These are phyloP conservation scores for Hericium rajendrae DNA, from an alignment of 768 basidiomycete species.

Conservation along the genomic window DNA sequence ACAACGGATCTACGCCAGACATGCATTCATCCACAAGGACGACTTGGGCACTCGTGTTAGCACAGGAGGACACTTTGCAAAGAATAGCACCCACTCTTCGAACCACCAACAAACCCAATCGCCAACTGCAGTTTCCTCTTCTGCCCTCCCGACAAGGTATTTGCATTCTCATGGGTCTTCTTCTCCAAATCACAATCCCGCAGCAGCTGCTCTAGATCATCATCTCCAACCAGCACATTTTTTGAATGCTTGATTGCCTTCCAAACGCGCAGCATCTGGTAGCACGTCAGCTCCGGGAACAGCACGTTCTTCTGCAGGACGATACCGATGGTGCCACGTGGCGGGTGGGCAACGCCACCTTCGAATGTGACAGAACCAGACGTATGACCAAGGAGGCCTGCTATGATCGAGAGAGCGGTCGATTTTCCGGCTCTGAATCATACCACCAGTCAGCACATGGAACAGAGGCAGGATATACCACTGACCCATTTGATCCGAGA, in stretches of 20 bases:
- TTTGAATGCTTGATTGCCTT: slow-evolving; percentile 44
- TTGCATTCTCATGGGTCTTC: slow-evolving; percentile 59
- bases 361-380: slow-evolving; percentile 48
- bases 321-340: slow-evolving; percentile 62
- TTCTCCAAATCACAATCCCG: slow-evolving; percentile 63
- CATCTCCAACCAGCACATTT: slow-evolving; percentile 35
- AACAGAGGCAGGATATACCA: not conserved
- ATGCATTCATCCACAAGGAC: slow-evolving; percentile 37
- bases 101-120: slow-evolving; percentile 68
- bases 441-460: not conserved
- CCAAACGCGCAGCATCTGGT: slow-evolving; percentile 69
- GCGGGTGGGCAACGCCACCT: slow-evolving; percentile 41
- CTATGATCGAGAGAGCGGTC: slow-evolving; percentile 59
- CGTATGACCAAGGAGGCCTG: slow-evolving; percentile 48
- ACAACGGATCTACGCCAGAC: slow-evolving; percentile 75
- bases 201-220: slow-evolving; percentile 56
- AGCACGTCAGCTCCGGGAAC: slow-evolving; percentile 65
- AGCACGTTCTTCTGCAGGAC: slow-evolving; percentile 81
- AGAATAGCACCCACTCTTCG: slow-evolving; percentile 39
- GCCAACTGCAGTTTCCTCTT: slow-evolving; percentile 80
- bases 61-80: no score
- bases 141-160: slow-evolving; percentile 68
- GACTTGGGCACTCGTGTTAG: slow-evolving; percentile 6
- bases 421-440: slow-evolving; percentile 63
- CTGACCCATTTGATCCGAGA: slow-evolving; percentile 60